Conservation (phyloP, 202 grass and related monocot species). For the Hordeum pubiflorum region DNA sequence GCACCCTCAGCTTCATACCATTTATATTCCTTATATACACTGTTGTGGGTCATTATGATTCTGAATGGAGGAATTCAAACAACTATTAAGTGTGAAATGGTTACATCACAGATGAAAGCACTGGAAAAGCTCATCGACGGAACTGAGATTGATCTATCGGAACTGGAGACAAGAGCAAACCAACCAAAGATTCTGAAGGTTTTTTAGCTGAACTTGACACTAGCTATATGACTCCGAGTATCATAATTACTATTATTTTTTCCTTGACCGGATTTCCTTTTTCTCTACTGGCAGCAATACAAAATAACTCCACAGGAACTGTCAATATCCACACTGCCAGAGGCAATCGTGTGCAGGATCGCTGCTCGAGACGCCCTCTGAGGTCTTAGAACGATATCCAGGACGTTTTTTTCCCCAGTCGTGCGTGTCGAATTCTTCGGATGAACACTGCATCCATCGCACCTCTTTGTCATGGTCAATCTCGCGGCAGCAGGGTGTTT, state of each 20-base stretch:
- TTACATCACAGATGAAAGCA: conserved; percentile 48
- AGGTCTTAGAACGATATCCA: background rate
- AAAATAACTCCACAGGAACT: conserved; percentile 82
- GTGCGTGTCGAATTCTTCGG: background rate
- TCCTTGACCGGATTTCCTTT: background rate
- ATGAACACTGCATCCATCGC: background rate
- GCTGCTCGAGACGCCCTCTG: conserved; percentile 64
- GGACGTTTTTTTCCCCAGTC: background rate
- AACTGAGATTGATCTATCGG: conserved; percentile 52
- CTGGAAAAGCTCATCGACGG: conserved; percentile 61
- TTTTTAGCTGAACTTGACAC: background rate
- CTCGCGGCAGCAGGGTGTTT: background rate
- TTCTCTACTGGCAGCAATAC: conserved; percentile 49
- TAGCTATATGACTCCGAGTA: background rate
- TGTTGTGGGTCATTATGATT: background rate
- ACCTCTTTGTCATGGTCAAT: background rate
- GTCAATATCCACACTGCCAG: conserved; percentile 51
- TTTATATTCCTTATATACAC: conserved; percentile 2
- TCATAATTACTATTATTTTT: background rate
- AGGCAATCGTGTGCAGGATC: conserved; percentile 64
- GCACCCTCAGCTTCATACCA: background rate
- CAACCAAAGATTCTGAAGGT: conserved; percentile 71
- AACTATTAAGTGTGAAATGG: background rate
- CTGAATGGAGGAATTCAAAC: background rate
- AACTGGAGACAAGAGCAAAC: conserved; percentile 59